Evolutionary conservation across 202 grass and related monocot species (phyloP), one percentile per base, ranked within the genome.

Genomic region (Carex arenaria): DNA sequence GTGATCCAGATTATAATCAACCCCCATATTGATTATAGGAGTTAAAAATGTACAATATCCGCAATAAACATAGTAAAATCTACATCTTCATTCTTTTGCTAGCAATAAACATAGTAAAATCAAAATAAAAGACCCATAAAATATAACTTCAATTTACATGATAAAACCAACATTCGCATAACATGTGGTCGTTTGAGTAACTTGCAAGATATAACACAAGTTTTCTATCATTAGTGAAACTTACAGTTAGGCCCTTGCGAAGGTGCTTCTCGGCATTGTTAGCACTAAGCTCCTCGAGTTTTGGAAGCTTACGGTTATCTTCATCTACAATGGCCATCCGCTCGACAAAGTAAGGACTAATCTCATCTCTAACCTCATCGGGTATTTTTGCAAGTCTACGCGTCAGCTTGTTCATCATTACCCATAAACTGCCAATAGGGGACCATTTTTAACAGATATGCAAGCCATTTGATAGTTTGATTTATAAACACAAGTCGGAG

Each of bases 401-500:
- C 59, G 93, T 99, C 53, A 94, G 34, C 71, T 96, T 99, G 84
- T 99, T 89, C 96, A 99, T 99, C 91, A 96, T 94, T 69, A 99
- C 97, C 97, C 97, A 99, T 83, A 96, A 84, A 87, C 97, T 99
- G 89, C 72, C 86, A 11, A 31, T 20, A 3, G 30, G 8, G 8
- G 17, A 38, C 20, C 28, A 56, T n/a, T 19, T 78, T 59, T 36
- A 78, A 60, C 10, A 77, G 11, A 59, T 60, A 60, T 78, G 12
- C 15, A 4, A 60, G 15, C 15, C 36, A 60, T 59, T 59, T 18
- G 31, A 32, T 20, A 20, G n/a, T 57, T 76, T 59, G 3, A 59
- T 18, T 5, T 56, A 10, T 59, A 78, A 78, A 38, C 52, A 78
- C 52, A 78, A 57, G 26, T 38, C 26, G 60, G 30, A 34, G 30